These are phyloP conservation scores for Pseudonitzschia delicatissima DNA, from an alignment of 108 stramenopile genomes.

Conservation along the genomic window DNA sequence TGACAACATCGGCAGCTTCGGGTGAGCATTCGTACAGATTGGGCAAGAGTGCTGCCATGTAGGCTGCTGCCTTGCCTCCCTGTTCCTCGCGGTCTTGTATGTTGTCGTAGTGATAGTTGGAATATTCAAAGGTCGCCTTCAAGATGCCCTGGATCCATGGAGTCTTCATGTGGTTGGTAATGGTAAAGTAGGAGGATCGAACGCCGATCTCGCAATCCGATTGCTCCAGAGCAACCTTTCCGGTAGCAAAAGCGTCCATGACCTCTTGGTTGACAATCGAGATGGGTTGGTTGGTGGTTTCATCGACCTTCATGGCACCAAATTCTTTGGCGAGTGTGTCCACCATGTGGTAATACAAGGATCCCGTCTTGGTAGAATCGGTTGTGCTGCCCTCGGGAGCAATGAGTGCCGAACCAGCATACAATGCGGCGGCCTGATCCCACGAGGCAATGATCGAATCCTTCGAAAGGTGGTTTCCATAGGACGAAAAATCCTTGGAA, in stretches of 20 bases:
- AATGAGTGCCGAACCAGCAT: slow-evolving; percentile 33
- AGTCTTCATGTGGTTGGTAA: slow-evolving; percentile 47
- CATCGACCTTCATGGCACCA: slow-evolving; percentile 45
- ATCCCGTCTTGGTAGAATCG: slow-evolving; percentile 23
- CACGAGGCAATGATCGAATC: slow-evolving; percentile 41
- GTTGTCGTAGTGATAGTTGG: slow-evolving; percentile 17
- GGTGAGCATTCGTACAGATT: slow-evolving; percentile 33
- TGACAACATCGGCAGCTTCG: slow-evolving; percentile 39
- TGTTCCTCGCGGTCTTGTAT: slow-evolving; percentile 33
- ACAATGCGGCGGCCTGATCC: slow-evolving; percentile 34
- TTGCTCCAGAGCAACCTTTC: slow-evolving; percentile 16
- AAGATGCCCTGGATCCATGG: slow-evolving; percentile 60
- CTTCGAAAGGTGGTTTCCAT: slow-evolving; percentile 24
- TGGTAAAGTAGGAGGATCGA: slow-evolving; percentile 22
- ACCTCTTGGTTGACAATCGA: slow-evolving; percentile 44
- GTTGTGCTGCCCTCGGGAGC: slow-evolving; percentile 37
- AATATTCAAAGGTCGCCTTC: slow-evolving; percentile 31
- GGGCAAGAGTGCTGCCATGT: slow-evolving; percentile 53
- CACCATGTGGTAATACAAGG: slow-evolving; percentile 43
- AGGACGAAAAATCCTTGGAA: slow-evolving; percentile 6
- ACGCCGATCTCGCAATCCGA: slow-evolving; percentile 40
- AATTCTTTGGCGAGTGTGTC: slow-evolving; percentile 58
- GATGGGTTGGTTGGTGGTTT: slow-evolving; percentile 19
- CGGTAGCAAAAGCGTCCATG: slow-evolving; percentile 34
- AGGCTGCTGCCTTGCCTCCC: slow-evolving; percentile 37